Evolutionary conservation across 257 asterid species (phyloP), one percentile per base, ranked within the genome.

Genomic region (Solanum piurae): DNA sequence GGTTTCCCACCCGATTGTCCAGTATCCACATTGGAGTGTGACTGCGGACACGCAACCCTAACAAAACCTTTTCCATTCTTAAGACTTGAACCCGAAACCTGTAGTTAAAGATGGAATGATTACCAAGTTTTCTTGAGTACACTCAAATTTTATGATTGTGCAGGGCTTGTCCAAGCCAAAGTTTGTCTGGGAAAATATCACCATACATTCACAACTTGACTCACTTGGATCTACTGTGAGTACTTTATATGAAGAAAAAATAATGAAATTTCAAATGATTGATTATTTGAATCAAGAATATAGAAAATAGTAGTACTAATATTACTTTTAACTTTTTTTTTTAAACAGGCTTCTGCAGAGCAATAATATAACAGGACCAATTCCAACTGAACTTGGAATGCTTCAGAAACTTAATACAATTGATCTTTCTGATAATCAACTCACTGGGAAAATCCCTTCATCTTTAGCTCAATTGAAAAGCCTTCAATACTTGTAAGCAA

Each of bases 131-230:
- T 73, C 49, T 34, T 36, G 8, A 21, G 3, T 52, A 2, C 37
- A 21, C 75, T 73, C 12, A 1, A 13, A 1, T 29, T 71, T 71
- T 68, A 13, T 68, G 37, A 73, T 34, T 73, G 37, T 92, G 92
- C 96, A 97, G 99, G 87, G 93, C 95, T 86, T 92, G 93, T 88
- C 96, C 98, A 89, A 97, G 98, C 92, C 99, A 93, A 84, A 87
- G 91, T 87, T 93, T 97, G 87, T 95, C 99, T 0, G 99, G 99
- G 55, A 89, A 91, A 18, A 91, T 97, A 36, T 96, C 99, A 5
- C 92, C 84, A 1, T 95, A 98, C 86, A 93, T 97, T 21, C 95
- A 94, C 42, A 96, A 96, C 64, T 91, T 96, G 90, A 94, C 98
- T 34, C 96, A 91, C 90, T 96, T 97, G 89, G 93, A 93, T 86